Conservation (phyloP, 208 protist genomes). For the Spongospora subterranea region DNA sequence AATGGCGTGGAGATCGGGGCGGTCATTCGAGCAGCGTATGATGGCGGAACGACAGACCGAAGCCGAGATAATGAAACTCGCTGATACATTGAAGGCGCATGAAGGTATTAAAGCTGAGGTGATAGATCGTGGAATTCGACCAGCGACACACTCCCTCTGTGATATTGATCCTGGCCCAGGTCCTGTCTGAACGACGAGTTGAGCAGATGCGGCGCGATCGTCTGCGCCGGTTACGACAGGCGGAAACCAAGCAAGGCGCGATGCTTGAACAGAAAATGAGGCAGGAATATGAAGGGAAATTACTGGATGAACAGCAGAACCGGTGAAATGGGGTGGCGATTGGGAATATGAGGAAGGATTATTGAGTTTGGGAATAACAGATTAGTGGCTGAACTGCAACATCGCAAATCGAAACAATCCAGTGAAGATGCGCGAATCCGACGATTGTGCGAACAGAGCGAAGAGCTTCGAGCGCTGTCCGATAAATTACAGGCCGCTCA, state of each 20-base stretch:
- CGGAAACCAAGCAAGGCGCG: constrained; percentile 34
- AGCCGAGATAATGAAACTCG: background rate
- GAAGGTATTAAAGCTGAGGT: constrained; percentile 29
- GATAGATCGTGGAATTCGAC: too few relatives aligned
- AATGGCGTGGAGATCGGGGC: constrained; percentile 3
- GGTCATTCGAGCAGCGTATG: constrained; percentile 30
- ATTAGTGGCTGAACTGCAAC: constrained; percentile 44
- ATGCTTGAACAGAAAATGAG: constrained; percentile 48
- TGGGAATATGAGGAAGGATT: background rate
- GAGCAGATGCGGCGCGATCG: constrained; percentile 41
- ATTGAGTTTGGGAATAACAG: background rate
- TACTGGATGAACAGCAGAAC: constrained; percentile 36
- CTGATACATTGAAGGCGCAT: constrained; percentile 22
- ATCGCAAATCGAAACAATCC: constrained; percentile 17
- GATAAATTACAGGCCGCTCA: constrained; percentile 68
- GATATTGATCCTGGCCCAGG: background rate
- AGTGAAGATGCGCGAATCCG: constrained; percentile 34
- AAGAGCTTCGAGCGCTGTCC: constrained; percentile 68
- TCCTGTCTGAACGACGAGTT: constrained; percentile 9
- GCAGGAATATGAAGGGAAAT: constrained; percentile 26
- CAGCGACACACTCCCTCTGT: background rate
- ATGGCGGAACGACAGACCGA: constrained; percentile 7
- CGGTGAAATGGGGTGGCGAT: constrained; percentile 7
- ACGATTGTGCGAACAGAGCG: constrained; percentile 52
- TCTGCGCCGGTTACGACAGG: background rate